phyloP scores from a whole-genome alignment of 352 stramenopile species.

The Phytophthora rubi region DNA sequence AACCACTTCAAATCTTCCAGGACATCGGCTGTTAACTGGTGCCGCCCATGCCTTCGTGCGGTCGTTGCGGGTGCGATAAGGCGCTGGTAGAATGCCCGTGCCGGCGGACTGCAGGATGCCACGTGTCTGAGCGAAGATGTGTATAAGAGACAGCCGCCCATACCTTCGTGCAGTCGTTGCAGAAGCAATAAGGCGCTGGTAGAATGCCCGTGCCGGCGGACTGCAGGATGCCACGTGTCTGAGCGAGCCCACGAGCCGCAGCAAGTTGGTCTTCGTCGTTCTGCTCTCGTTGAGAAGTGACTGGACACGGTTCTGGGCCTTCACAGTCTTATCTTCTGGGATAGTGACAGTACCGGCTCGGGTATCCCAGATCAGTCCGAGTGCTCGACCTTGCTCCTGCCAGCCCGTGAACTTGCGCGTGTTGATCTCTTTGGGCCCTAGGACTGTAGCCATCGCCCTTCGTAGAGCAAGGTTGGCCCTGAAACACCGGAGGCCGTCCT shows the following conservation, averaged over 20 bases:
- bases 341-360: background rate
- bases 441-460: conserved; percentile 7
- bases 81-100: background rate
- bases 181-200: background rate
- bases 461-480: background rate
- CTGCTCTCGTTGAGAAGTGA: background rate
- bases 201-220: background rate
- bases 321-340: background rate
- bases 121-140: background rate
- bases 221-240: background rate
- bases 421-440: background rate
- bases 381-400: background rate
- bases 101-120: background rate
- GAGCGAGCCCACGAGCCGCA: background rate
- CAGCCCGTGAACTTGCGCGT: background rate
- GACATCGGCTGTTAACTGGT: background rate
- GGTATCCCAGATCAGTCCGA: background rate
- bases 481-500: background rate
- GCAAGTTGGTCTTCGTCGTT: background rate
- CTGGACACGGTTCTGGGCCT: background rate
- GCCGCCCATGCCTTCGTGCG: no score
- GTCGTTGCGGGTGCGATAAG: no score
- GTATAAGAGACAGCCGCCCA: no score
- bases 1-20: conserved; percentile 1
- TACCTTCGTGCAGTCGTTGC: background rate